These are phyloP conservation scores for Colletotrichum cordylinicola DNA, from an alignment of 2,329 filamentous ascomycete genomes.

Conservation along the genomic window DNA sequence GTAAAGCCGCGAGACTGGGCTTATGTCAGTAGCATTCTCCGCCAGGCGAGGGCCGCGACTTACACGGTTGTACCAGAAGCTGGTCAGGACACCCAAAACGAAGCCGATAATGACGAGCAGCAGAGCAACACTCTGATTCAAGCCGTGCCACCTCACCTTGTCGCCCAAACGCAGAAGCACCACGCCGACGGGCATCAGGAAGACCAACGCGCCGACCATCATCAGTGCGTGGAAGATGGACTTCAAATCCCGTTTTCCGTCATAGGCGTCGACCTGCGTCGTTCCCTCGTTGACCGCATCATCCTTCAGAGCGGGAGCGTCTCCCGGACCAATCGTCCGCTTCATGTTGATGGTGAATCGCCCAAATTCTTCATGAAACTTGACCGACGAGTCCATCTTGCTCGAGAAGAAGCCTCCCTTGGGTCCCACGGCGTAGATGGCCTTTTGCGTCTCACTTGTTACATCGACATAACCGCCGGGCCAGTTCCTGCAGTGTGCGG, in stretches of 20 bases:
- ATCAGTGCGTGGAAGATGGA: constrained; percentile 51
- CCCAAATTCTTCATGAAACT: constrained; percentile 59
- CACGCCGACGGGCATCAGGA: constrained; percentile 61
- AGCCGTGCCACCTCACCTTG: constrained; percentile 59
- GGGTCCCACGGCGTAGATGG: constrained; percentile 63
- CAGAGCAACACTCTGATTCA: constrained; percentile 57
- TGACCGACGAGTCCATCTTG: constrained; percentile 47
- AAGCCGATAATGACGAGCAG: constrained; percentile 55
- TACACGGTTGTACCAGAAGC: constrained; percentile 62
- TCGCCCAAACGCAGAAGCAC: constrained; percentile 57
- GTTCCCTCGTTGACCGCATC: constrained; percentile 41
- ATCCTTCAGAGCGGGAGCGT: constrained; percentile 44
- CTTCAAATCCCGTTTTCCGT: constrained; percentile 40
- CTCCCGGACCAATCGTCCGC: constrained; percentile 50
- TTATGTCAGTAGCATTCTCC: background rate
- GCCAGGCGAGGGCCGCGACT: constrained; percentile 26
- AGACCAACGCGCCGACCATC: constrained; percentile 63
- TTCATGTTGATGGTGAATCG: constrained; percentile 61
- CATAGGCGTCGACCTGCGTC: constrained; percentile 27
- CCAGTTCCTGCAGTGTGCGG: constrained; percentile 57
- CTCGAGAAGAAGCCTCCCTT: constrained; percentile 48
- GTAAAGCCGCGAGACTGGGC: constrained; percentile 57
- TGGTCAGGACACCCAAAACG: constrained; percentile 57
- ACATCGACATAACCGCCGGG: constrained; percentile 54
- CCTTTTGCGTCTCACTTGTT: constrained; percentile 49